These are phyloP conservation scores for Lyophyllum shimeji DNA, from an alignment of 768 basidiomycete genomes.

Conservation along the genomic window DNA sequence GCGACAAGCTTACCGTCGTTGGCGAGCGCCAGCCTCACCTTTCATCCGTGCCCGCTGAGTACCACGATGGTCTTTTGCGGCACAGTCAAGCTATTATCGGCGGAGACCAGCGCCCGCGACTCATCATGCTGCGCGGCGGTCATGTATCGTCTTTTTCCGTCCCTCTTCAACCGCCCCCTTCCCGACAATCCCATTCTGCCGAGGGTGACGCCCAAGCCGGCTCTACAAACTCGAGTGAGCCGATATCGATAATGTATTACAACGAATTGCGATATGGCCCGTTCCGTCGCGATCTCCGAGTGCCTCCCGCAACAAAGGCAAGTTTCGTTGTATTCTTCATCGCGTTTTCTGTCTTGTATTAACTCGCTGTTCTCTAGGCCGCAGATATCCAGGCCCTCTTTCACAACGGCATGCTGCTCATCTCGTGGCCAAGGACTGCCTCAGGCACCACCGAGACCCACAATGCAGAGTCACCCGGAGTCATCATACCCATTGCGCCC, in stretches of 20 bases:
- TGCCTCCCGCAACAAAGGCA: slow-evolving; percentile 40
- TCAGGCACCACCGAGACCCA: neutral
- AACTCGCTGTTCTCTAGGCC: neutral
- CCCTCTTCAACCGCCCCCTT: neutral
- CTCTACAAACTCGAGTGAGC: neutral
- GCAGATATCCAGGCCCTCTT: slow-evolving; percentile 10
- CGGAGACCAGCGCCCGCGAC: slow-evolving; percentile 3
- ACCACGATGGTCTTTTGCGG: slow-evolving; percentile 6
- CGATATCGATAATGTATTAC: slow-evolving; percentile 8
- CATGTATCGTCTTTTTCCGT: slow-evolving; percentile 3
- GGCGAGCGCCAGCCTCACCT: slow-evolving; percentile 30
- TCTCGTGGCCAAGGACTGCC: slow-evolving; percentile 12
- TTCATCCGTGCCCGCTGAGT: slow-evolving; percentile 6
- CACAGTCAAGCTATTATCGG: slow-evolving; percentile 7
- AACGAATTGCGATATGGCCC: slow-evolving; percentile 43
- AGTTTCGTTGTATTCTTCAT: neutral
- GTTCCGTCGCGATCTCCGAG: slow-evolving; percentile 37
- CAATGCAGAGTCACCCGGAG: neutral
- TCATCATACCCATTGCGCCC: slow-evolving; percentile 3
- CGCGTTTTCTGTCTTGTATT: neutral
- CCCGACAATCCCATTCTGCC: neutral
- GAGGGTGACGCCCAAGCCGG: neutral
- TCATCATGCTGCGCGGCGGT: slow-evolving; percentile 13
- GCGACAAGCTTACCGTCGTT: slow-evolving; percentile 31
- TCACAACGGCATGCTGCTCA: slow-evolving; percentile 12